Evolutionary conservation across 768 basidiomycete genomes (phyloP).

Genomic region (Boletus subcaerulescens): DNA sequence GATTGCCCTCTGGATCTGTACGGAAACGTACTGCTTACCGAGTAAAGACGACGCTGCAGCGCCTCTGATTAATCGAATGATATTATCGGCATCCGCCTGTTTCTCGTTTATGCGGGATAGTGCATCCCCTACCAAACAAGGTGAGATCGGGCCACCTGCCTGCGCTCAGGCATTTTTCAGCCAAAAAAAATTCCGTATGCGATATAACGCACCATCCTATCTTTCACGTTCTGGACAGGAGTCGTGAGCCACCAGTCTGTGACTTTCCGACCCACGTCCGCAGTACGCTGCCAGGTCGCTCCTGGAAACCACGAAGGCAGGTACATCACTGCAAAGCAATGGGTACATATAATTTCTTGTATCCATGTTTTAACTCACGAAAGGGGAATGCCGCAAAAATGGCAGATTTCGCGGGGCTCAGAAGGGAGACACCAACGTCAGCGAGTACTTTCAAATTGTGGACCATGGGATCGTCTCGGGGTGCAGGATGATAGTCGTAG

Average conservation of each 20-base stretch:
- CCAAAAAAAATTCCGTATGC: background rate
- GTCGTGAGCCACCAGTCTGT: conserved; percentile 2
- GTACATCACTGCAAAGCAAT: background rate
- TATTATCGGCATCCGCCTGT: background rate
- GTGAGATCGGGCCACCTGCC: background rate
- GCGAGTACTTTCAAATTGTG: conserved; percentile 3
- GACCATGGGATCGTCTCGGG: conserved; percentile 9
- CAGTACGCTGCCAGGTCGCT: conserved; percentile 1
- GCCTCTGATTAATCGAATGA: background rate
- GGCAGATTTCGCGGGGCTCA: background rate
- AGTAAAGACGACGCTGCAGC: conserved; percentile 7
- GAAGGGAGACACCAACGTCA: background rate
- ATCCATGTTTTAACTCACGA: background rate
- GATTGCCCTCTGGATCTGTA: background rate
- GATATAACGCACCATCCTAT: background rate
- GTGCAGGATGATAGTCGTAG: conserved; percentile 7
- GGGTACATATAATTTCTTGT: background rate
- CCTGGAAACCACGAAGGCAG: conserved; percentile 9
- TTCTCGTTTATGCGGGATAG: conserved; percentile 2
- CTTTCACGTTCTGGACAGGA: background rate
- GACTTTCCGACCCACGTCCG: background rate
- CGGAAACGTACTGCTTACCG: background rate
- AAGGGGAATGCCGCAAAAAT: conserved; percentile 8
- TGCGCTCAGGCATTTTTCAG: background rate
- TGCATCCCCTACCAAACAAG: conserved; percentile 4